Conservation (phyloP, 2,329 filamentous ascomycete genomes). For the Stagonosporopsis tanaceti region DNA sequence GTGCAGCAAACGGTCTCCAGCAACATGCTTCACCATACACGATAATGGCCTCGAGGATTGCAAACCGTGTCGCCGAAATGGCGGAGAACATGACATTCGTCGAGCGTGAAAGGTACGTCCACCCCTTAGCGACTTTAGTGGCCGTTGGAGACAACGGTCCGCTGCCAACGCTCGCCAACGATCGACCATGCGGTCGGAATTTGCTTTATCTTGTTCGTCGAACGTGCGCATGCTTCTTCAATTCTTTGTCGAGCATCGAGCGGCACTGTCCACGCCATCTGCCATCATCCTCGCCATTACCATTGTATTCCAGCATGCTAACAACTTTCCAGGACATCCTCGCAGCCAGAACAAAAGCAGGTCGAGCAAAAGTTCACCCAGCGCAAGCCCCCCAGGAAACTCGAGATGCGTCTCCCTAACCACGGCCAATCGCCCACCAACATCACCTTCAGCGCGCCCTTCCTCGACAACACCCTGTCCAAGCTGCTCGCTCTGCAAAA, state of each 20-base stretch:
- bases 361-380: constrained; percentile 32
- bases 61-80: constrained; percentile 61
- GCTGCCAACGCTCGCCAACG: constrained; percentile 18
- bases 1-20: constrained; percentile 38
- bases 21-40: constrained; percentile 55
- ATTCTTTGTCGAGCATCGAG: background rate
- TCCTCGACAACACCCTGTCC: constrained; percentile 61
- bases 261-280: background rate
- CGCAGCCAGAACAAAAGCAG: constrained; percentile 34
- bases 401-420: constrained; percentile 58
- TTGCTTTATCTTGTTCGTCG: background rate
- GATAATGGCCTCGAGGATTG: constrained; percentile 60
- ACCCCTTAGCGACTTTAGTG: constrained; percentile 16
- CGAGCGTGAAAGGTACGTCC: constrained; percentile 51
- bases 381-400: constrained; percentile 56
- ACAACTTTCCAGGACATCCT: constrained; percentile 1
- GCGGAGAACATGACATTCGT: constrained; percentile 62
- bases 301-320: background rate
- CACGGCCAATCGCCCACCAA: constrained; percentile 46
- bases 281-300: background rate
- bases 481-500: constrained; percentile 60
- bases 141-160: constrained; percentile 26
- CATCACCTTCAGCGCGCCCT: constrained; percentile 60
- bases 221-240: background rate
- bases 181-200: constrained; percentile 8